Evolutionary conservation across 139 green algal species (phyloP), one percentile per base, ranked within the genome.

Genomic region (Marvania coccoides): DNA sequence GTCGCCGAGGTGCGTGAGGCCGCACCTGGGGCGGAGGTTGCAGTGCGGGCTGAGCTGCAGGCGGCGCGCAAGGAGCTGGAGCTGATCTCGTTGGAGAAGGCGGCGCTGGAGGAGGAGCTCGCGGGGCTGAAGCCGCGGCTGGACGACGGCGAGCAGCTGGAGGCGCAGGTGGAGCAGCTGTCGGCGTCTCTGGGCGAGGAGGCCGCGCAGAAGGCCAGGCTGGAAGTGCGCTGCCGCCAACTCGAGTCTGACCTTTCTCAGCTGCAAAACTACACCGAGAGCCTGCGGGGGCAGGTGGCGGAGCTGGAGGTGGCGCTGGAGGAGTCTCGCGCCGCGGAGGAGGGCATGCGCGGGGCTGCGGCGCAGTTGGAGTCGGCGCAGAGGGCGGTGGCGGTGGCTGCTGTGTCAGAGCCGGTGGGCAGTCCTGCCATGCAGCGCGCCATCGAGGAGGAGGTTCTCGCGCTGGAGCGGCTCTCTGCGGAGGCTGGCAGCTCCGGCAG

Each of bases 81-180:
- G 3, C 33, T 46, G 30, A 37, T 64, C 26, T 9, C 7, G 23
- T 10, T 30, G 14, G 13, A n/a, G 37, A 37, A 54, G 24, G 58
- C 58, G 4, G 37, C 58, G 5, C 6, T 5, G 9, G 30, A 46
- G 38, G 54, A 14, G 8, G 64, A 63, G 53, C 34, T 47, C 30
- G 54, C 29, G 10, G 53, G 15, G 64, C 54, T 57, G 53, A 30
- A 23, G 4, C 30, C 36, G 3, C 33, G 24, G 2, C n/a, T 71
- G 53, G 48, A 33, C 19, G 67, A 67, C 39, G 57, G 47, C 57
- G 48, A 42, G 39, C 58, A 47, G 48, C 57, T 73, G 29, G 67
- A 73, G 57, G 67, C 67, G 23, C 67, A 73, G 67, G 60, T 67
- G 48, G n/a, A 73, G 33, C 67, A 73, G 60, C 42, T 73, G 15